A percentile compares a stretch with the other conserved stretches of the same genome.
Evolutionary conservation across 2,329 filamentous ascomycete genomes (phyloP).

Genomic region (Talaromyces pinophilus): DNA sequence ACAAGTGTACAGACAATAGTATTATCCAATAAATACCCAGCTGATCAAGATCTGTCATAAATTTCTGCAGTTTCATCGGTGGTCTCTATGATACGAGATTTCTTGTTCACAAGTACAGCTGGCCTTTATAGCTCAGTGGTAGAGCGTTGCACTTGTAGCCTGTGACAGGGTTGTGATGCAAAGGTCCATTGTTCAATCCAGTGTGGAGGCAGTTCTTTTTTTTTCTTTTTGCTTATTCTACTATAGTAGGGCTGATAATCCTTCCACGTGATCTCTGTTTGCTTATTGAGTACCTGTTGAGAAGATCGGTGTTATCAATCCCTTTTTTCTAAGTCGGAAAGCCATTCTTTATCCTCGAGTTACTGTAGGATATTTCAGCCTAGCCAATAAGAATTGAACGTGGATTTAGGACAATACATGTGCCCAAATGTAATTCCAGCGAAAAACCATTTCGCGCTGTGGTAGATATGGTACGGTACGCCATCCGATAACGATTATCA

Average conservation of each 20-base stretch:
- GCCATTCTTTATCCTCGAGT: not conserved
- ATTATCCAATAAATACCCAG: not conserved
- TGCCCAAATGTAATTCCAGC: not conserved
- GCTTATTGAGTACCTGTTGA: not conserved
- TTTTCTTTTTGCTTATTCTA: not conserved
- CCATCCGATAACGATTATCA: not conserved
- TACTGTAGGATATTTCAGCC: too few species aligned
- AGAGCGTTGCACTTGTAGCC: slow-evolving; percentile 9
- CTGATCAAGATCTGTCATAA: not conserved
- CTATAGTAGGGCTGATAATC: not conserved
- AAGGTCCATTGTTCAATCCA: slow-evolving; percentile 11
- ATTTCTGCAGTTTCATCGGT: not conserved
- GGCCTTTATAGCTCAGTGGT: slow-evolving; percentile 8
- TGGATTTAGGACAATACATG: not conserved
- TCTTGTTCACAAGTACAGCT: not conserved
- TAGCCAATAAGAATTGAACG: not conserved
- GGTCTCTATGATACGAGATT: not conserved
- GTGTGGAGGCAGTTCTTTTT: not conserved
- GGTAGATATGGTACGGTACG: not conserved
- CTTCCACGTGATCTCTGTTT: not conserved
- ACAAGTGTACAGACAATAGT: too few species aligned
- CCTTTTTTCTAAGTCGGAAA: not conserved
- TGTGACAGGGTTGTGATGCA: not conserved
- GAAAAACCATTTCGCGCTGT: not conserved
- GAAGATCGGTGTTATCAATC: not conserved